Base-by-base conservation (phyloP, 441 rosid species). In the Aleurites moluccanus region DNA sequence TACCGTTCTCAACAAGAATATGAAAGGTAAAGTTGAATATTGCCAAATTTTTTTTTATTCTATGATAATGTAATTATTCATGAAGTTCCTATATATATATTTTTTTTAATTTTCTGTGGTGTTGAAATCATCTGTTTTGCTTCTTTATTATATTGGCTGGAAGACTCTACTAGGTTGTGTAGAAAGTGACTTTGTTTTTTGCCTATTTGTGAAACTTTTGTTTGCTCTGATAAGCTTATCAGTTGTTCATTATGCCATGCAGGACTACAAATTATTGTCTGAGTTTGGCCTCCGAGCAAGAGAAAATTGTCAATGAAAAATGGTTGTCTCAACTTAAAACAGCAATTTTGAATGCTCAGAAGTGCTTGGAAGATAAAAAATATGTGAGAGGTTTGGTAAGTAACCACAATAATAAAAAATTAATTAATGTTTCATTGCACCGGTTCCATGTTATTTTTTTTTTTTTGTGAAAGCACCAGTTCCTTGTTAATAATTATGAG, bases 271-370 rank as follows among this genome's bases (percentile, higher is more conserved):
- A 82, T 70, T 89, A 85, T 81, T 94, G 98, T 78, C 81, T 94
- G 80, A 85, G 82, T 75, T 82, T 94, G 86, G 97, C 99, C 61
- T 79, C 85, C 64, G 94, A 92, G 82, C 99, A 95, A 86, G 99
- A 92, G 83, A 92, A 86, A 50, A 79, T 80, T 73, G 87, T 95
- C 72, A 72, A 76, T 10, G 92, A 92, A 80, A 87, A 88, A 80
- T 95, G 99, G 97, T 84, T 95, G 80, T 98, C 98, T 74, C 93
- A 95, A 74, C 94, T 95, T 47, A 91, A 82, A 83, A 67, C 87
- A 69, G 88, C 91, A 27, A 79, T 85, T 74, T 78, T 84, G 75
- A 89, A 89, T 80, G 92, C 97, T 72, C 90, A 92, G 74, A 90
- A 89, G 64, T 83, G 91, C 81, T 80, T 82, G 81, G 90, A 89